Conservation (phyloP, 495 filamentous ascomycete genomes). For the Aspergillus homomorphus region DNA sequence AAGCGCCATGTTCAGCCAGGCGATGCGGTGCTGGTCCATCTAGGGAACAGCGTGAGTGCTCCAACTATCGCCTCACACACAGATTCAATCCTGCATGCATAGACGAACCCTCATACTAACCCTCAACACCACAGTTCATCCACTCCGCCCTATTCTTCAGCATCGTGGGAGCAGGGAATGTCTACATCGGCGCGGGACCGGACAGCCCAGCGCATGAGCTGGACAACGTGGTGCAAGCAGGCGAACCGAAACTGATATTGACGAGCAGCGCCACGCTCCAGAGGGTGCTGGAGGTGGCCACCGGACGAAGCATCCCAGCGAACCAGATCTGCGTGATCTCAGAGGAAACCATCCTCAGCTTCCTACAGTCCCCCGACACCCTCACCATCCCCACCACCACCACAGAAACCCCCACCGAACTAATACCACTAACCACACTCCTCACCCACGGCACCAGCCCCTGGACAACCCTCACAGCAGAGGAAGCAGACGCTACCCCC, state of each 20-base stretch:
- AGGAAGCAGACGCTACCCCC: slow-evolving; percentile 38
- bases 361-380: not conserved
- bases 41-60: slow-evolving; percentile 52
- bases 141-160: slow-evolving; percentile 39
- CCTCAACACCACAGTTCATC: slow-evolving; percentile 24
- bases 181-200: slow-evolving; percentile 39
- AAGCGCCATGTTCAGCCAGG: slow-evolving; percentile 46
- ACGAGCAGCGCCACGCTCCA: slow-evolving; percentile 24
- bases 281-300: slow-evolving; percentile 19
- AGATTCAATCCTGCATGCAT: no score
- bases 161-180: slow-evolving; percentile 39
- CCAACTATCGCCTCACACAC: not conserved
- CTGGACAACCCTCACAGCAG: slow-evolving; percentile 19
- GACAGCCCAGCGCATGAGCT: slow-evolving; percentile 32
- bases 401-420: not conserved
- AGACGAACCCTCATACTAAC: no score
- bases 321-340: slow-evolving; percentile 2
- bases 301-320: not conserved
- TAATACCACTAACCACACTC: not conserved
- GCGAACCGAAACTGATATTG: slow-evolving; percentile 34
- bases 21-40: slow-evolving; percentile 54
- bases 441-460: not conserved
- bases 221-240: slow-evolving; percentile 29
- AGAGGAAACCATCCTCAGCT: not conserved
- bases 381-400: not conserved